Evolutionary conservation across 2,329 filamentous ascomycete genomes (phyloP).

Genomic region (Phialocephala subalpina): DNA sequence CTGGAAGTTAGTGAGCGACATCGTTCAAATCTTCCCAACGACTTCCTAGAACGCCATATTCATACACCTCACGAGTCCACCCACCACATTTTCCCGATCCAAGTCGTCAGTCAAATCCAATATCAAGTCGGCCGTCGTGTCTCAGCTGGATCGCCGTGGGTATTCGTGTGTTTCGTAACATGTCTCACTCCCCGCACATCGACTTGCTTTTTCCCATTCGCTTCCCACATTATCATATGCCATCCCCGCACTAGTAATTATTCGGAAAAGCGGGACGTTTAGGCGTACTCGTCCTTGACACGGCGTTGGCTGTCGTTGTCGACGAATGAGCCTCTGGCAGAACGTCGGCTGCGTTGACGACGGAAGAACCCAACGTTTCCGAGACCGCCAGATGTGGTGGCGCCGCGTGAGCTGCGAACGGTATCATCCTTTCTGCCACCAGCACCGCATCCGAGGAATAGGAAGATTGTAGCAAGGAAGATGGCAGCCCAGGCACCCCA

Average conservation of each 20-base stretch:
- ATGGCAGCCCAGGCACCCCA: constrained; percentile 76
- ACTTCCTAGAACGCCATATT: constrained; percentile 4
- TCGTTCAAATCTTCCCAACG: background rate
- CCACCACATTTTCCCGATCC: background rate
- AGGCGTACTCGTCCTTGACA: constrained; percentile 73
- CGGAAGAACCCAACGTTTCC: constrained; percentile 52
- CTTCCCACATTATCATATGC: background rate
- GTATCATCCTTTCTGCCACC: constrained; percentile 49
- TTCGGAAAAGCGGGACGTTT: constrained; percentile 13
- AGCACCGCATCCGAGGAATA: constrained; percentile 64
- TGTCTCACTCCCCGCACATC: constrained; percentile 1
- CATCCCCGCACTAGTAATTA: background rate
- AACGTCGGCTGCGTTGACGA: constrained; percentile 57
- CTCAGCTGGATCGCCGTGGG: constrained; percentile 21
- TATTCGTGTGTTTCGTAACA: constrained; percentile 25
- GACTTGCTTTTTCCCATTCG: background rate
- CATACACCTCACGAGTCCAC: background rate
- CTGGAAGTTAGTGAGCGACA: background rate
- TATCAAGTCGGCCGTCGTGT: constrained; percentile 9
- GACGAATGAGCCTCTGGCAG: constrained; percentile 57
- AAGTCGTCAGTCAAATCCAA: constrained; percentile 6
- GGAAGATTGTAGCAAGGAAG: constrained; percentile 71
- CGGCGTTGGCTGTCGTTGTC: constrained; percentile 63
- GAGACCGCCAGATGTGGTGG: constrained; percentile 35
- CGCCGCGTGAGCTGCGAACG: constrained; percentile 22